Conservation (phyloP, 2,329 filamentous ascomycete species). For the Ambrosiella beaveri region DNA sequence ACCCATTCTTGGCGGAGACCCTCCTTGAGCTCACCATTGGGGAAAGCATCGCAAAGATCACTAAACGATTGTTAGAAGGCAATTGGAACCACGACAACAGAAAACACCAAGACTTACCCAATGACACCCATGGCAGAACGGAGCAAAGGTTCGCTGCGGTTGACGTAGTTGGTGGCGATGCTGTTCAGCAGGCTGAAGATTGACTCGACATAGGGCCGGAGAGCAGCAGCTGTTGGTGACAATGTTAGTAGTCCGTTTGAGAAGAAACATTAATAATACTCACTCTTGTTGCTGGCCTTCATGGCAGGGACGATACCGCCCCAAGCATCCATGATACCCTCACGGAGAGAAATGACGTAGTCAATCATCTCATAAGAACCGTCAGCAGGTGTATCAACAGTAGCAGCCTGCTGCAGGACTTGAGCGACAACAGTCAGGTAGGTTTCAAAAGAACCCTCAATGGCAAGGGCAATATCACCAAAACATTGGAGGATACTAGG, state of each 20-base stretch:
- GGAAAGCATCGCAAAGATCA: constrained; percentile 87
- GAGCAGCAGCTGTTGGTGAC: constrained; percentile 37
- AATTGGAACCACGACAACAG: constrained; percentile 5
- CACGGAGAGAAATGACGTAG: constrained; percentile 84
- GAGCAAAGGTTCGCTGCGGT: constrained; percentile 82
- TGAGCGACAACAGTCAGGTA: constrained; percentile 86
- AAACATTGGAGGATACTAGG: constrained; percentile 96
- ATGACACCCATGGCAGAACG: constrained; percentile 94
- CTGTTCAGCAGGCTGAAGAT: constrained; percentile 77
- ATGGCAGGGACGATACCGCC: constrained; percentile 90
- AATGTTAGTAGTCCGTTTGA: constrained; percentile 17
- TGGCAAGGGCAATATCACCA: constrained; percentile 90
- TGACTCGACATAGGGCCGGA: constrained; percentile 62
- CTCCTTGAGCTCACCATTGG: constrained; percentile 67
- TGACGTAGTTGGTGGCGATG: constrained; percentile 56
- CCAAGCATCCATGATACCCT: constrained; percentile 99
- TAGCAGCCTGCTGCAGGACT: constrained; percentile 82
- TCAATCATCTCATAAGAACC: constrained; percentile 90
- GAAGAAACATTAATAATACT: constrained; percentile 21
- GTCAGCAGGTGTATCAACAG: constrained; percentile 61
- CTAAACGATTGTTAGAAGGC: constrained; percentile 33
- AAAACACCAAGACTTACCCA: constrained; percentile 43
- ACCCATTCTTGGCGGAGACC: constrained; percentile 88
- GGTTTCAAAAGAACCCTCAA: constrained; percentile 77
- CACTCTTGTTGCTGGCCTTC: constrained; percentile 65